Base-by-base conservation (phyloP, 1,284 basidiomycete genomes). In the Microbotryum lychnidis-dioicae region DNA sequence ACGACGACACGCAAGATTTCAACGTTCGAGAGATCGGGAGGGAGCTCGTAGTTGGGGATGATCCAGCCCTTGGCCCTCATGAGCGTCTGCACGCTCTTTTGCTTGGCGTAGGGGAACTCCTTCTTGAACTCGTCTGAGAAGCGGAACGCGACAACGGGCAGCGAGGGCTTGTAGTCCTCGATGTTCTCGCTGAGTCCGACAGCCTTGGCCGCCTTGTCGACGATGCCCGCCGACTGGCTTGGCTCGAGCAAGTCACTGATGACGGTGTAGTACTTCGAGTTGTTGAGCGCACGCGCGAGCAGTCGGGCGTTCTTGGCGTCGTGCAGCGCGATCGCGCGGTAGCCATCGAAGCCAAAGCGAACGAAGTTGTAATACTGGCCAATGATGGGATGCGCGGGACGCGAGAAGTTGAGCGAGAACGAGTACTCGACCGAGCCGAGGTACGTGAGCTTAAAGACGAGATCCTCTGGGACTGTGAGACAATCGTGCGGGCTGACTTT, bases 391-490 rank as follows among this genome's bases (percentile, higher is more conserved):
- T 89, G 83, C 27, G 89, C 89, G 0, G 90, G 91, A 10, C 92
- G 84, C 50, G 88, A 91, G 75, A 97, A 97, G 79, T 97, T 97
- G 72, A 97, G 82, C 27, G 91, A 93, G 80, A 93, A 97, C 0
- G 86, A 80, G 72, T 83, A 83, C 70, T 50, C 46, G 16, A 81
- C 79, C 1, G 76, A 78, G n/a, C 79, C 79, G 54, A 81, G 76
- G 69, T 75, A 73, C 54, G 68, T 64, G 7, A 66, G 57, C 76
- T 97, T 92, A 73, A 97, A 63, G 29, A 68, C 64, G 25, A 68
- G 52, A 21, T 67, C 66, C 48, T 61, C 62, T 9, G 66, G 66
- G 4, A 67, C 63, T 64, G 56, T 14, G 12, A 3, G 21, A 14
- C 23, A 44, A 6, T 23, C 14, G 2, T 18, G 12, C 18, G 23